Base-by-base conservation (phyloP, 805 yeast species). In the Zygoascus flipseniorum region DNA sequence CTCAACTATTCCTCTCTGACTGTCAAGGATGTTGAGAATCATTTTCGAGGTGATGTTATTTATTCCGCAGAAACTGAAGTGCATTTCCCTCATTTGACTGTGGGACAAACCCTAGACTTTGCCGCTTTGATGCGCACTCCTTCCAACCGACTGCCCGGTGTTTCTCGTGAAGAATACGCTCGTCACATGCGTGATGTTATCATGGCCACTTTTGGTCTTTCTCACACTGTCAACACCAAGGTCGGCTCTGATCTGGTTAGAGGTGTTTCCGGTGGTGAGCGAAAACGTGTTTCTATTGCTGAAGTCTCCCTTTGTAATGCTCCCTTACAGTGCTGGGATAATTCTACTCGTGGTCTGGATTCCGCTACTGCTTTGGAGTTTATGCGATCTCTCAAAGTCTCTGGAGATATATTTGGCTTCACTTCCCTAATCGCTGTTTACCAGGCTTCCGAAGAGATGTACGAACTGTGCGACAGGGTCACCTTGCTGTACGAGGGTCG, bases 341-440 rank as follows among this genome's bases (percentile, higher is more conserved):
- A 82, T 63, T 78, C 85, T 13, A 82, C 86, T 20, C 78, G 87
- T 72, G 87, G 86, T 65, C 76, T 82, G 60, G 87, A 82, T 69
- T 72, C 86, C 9, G 85, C 86, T 28, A 81, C 86, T 48, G 87
- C 87, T 32, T 71, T 80, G 62, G 85, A 81, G 62, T 82, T 82
- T 60, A 74, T 79, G 55, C 71, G 76, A 58, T 81, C 83, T 23
- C 71, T 82, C 59, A 80, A 78, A 64, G 72, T 80, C 1, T 73
- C 81, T 2, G 81, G 85, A n/a, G 61, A 56, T 14, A 67, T 81
- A 35, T 62, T 72, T 45, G 72, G 75, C 13, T 71, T 75, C n/a
- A 74, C 85, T 5, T 79, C 85, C 5, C 65, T 82, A 52, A 77
- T 83, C 54, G 83, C 87, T 39, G 80, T 83, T 45, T 78, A 79